A percentile compares a stretch with the other conserved stretches of the same genome.
phyloP scores from a whole-genome alignment of 768 basidiomycete genomes.

The Tulasnella calospora region DNA sequence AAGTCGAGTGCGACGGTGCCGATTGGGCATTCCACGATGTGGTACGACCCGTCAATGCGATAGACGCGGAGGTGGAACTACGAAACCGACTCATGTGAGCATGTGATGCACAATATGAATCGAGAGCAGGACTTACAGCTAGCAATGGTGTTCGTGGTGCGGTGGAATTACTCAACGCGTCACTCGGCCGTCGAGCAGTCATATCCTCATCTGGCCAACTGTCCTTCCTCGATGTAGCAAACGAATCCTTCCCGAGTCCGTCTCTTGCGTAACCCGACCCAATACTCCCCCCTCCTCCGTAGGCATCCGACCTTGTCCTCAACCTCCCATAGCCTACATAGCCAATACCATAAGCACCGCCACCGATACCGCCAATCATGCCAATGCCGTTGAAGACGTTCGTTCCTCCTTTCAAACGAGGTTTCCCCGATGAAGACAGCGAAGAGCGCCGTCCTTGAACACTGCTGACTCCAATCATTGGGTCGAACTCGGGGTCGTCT shows the following conservation, averaged over 20 bases:
- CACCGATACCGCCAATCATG: background rate
- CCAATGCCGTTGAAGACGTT: constrained; percentile 1
- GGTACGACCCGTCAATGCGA: constrained; percentile 64
- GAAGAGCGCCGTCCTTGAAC: background rate
- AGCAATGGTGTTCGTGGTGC: constrained; percentile 10
- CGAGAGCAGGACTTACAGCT: background rate
- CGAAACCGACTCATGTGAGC: background rate
- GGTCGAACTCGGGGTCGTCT: background rate
- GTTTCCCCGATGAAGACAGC: background rate
- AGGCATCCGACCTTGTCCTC: constrained; percentile 7
- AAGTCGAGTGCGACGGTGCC: constrained; percentile 65
- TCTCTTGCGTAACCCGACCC: background rate
- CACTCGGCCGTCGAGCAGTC: constrained; percentile 8
- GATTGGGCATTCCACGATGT: constrained; percentile 60
- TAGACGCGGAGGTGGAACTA: constrained; percentile 70
- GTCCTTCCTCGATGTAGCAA: constrained; percentile 3
- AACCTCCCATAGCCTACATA: constrained; percentile 5
- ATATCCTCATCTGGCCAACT: constrained; percentile 5
- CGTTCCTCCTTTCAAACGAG: background rate
- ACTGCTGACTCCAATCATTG: background rate
- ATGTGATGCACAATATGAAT: background rate
- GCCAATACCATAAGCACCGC: constrained; percentile 1
- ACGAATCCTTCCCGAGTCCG: background rate
- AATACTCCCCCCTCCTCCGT: background rate
- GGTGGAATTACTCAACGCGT: constrained; percentile 5